Evolutionary conservation across 2,329 filamentous ascomycete species (phyloP), one percentile per base, ranked within the genome.

Genomic region (Tolypocladium tropicale): DNA sequence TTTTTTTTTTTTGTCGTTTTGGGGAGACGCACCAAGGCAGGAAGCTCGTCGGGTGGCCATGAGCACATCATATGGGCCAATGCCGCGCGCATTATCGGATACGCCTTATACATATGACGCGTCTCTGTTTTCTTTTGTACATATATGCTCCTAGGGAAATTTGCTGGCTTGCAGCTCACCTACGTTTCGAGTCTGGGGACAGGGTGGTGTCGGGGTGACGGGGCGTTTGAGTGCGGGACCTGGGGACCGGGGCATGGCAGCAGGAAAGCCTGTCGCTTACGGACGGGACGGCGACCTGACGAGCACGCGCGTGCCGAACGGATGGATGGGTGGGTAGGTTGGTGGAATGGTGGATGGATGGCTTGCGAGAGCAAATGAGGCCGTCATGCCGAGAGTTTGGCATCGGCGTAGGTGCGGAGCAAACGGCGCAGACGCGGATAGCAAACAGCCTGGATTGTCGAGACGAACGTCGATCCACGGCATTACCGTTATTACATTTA

Each of bases 141-240:
- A 53, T 53, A 12, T 53, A 58, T 41, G 39, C 43, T 55, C 50
- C 32, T 6, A 53, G 46, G 54, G 50, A 43, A 48, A n/a, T 53
- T 34, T 4, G 54, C 51, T n/a, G 7, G 28, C 33, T 25, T 54
- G 54, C 57, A 52, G 33, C 52, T 46, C 53, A 53, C 54, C 54
- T 58, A 59, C 46, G 53, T 57, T 56, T 58, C 39, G 56, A 54
- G 55, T 50, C 36, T 33, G 18, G 25, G 49, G 55, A 30, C 50
- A 36, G 18, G 37, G 25, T 56, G 37, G 25, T 56, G 51, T 54
- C 55, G 43, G 55, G 52, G 32, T 56, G 56, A 41, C 46, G 54
- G 51, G 56, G 51, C 51, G 51, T 53, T 53, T 53, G 51, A 36
- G 51, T 33, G 25, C 52, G 21, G 52, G 25, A 41, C 23, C 10